Base-by-base conservation (phyloP, 805 yeast species). In the Zygotorulaspora danielsina region DNA sequence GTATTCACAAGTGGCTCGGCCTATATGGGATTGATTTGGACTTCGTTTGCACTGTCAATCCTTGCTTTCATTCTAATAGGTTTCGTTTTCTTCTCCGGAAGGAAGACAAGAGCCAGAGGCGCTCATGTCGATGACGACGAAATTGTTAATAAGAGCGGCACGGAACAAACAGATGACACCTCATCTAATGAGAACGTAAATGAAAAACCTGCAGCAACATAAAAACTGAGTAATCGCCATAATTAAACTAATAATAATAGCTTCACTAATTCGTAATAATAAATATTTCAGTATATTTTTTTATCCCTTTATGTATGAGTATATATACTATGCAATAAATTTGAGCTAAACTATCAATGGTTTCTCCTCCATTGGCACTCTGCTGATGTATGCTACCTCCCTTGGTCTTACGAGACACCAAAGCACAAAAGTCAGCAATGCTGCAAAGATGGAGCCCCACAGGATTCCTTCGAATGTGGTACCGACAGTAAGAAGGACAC, bases 381-480 rank as follows among this genome's bases (percentile, higher is more conserved):
- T 43, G 9, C 48, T 34, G 20, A 45, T 41, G 19, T 41, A 37
- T 3, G 38, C 19, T 15, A 43, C 40, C 10, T 41, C 44, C 21
- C 45, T 44, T 10, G 48, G 36, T 40, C 57, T 55, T 2, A 54
- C 57, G 9, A 40, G 25, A n/a, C 48, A 41, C 73, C 73, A 71
- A 38, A 67, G 51, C 15, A 72, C 13, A n/a, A 61, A 46, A 10
- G 75, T 57, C 35, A 71, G 36, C 11, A 75, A 42, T 2, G 72
- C 52, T 5, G 78, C 76, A 11, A 60, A 80, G 2, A 70, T 73
- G 1, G 79, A 71, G 10, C 76, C 77, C 93, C 90, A 84, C 6
- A 77, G 64, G 32, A 80, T 61, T 2, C 78, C 87, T 38, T 76
- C 72, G 49, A 73, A 81, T 13, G 65, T 63, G 22, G 76, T 73